Evolutionary conservation across 345 rosid species (phyloP).

Genomic region (Mallotus nudiflorus): DNA sequence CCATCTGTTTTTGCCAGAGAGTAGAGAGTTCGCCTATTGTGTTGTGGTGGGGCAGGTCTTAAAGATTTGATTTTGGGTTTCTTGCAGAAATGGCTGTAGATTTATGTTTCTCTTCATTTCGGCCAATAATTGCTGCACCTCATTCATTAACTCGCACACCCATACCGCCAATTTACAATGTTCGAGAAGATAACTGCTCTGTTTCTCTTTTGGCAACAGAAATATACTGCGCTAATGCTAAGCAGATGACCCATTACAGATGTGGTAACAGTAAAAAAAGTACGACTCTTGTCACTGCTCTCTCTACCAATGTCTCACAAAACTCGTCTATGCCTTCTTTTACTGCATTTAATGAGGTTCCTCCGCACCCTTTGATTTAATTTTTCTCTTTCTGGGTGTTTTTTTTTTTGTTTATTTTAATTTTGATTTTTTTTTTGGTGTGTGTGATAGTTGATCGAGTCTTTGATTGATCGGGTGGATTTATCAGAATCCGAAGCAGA

Average conservation of each 20-base stretch:
- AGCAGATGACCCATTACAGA: background rate
- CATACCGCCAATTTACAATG: background rate
- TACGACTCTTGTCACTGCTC: constrained; percentile 21
- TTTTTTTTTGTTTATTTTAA: background rate
- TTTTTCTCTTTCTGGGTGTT: background rate
- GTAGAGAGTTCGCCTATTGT: background rate
- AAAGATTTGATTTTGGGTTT: background rate
- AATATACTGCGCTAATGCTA: background rate
- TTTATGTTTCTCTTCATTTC: background rate
- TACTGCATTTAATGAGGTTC: constrained; percentile 52
- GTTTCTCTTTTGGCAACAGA: background rate
- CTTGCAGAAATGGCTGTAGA: background rate
- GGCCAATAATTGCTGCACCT: background rate
- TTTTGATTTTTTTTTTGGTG: background rate
- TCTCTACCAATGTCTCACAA: constrained; percentile 34
- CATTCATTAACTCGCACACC: background rate
- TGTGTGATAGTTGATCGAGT: constrained; percentile 53
- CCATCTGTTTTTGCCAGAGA: background rate
- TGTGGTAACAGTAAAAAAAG: background rate
- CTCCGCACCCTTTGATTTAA: background rate
- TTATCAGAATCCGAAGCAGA: constrained; percentile 77
- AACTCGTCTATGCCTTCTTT: constrained; percentile 26
- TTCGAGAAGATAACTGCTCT: background rate
- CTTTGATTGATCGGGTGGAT: constrained; percentile 63
- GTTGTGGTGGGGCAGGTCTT: background rate